Evolutionary conservation across 306 rosid genomes (phyloP).

Genomic region (Vigna reflexopilosa): DNA sequence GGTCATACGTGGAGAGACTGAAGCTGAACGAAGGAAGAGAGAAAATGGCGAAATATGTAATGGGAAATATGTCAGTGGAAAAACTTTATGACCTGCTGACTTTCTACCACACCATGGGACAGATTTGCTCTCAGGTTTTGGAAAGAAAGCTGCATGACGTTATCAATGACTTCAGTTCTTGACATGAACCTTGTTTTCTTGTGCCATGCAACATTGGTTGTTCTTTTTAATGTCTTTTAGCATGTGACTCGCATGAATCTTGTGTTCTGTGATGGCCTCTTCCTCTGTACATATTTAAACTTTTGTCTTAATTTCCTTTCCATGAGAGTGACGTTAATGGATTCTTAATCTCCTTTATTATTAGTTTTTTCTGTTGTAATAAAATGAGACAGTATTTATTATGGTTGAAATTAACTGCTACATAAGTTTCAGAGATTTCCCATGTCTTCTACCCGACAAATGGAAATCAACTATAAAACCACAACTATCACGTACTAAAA

Average conservation of each 20-base stretch:
- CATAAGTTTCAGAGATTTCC: neutral
- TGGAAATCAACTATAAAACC: neutral
- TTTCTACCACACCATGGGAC: conserved; percentile 81
- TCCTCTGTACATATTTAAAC: too few relatives aligned
- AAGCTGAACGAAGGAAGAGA: conserved; percentile 72
- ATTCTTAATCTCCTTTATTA: neutral
- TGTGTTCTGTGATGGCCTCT: neutral
- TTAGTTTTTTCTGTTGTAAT: too few relatives aligned
- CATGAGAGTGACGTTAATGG: neutral
- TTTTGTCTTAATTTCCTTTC: too few relatives aligned
- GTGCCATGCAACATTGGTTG: neutral
- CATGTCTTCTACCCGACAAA: neutral
- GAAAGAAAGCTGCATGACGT: conserved; percentile 59
- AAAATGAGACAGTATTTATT: neutral
- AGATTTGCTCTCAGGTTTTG: conserved; percentile 74
- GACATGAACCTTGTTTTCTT: neutral
- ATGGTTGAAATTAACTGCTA: neutral
- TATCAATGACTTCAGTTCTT: conserved; percentile 44
- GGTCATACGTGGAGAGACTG: conserved; percentile 66
- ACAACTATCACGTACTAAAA: neutral
- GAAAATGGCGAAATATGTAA: conserved; percentile 60
- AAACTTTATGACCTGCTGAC: conserved; percentile 79
- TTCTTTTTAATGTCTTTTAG: neutral
- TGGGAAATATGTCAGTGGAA: conserved; percentile 82
- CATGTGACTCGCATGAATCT: conserved; percentile 48